Conservation (phyloP, 805 yeast species). For the Candida maris region DNA sequence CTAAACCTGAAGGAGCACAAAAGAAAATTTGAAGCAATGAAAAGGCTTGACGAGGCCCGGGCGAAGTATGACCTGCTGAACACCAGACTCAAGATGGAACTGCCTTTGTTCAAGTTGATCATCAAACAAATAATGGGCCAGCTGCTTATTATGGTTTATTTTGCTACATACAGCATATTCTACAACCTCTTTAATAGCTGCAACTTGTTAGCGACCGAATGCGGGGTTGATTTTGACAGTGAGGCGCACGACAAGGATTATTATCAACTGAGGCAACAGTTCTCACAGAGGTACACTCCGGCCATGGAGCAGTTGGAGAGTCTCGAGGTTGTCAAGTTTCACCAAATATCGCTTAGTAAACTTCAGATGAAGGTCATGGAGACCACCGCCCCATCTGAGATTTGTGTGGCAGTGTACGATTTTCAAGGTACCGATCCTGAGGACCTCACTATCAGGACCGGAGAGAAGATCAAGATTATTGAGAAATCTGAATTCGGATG, state of each 20-base stretch:
- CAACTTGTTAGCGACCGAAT: slow-evolving; percentile 8
- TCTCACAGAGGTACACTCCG: slow-evolving; percentile 7
- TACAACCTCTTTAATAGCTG: slow-evolving; percentile 13
- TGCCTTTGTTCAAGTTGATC: slow-evolving; percentile 41
- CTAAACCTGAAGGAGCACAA: slow-evolving; percentile 39
- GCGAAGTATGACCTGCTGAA: slow-evolving; percentile 38
- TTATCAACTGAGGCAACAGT: slow-evolving; percentile 5
- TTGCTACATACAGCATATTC: slow-evolving; percentile 35
- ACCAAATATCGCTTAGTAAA: slow-evolving; percentile 13
- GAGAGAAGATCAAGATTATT: slow-evolving; percentile 40
- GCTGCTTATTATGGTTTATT: slow-evolving; percentile 35
- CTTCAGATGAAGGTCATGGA: slow-evolving; percentile 16
- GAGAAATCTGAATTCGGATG: slow-evolving; percentile 39
- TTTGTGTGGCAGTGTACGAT: slow-evolving; percentile 39
- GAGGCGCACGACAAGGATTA: slow-evolving; percentile 7
- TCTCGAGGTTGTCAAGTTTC: slow-evolving; percentile 16
- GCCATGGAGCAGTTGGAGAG: slow-evolving; percentile 6
- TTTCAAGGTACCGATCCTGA: slow-evolving; percentile 35
- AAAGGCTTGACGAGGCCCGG: slow-evolving; percentile 28
- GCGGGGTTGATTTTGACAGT: slow-evolving; percentile 7
- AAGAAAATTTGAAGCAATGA: slow-evolving; percentile 30
- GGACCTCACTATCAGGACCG: slow-evolving; percentile 42
- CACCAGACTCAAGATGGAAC: slow-evolving; percentile 39
- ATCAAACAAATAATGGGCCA: slow-evolving; percentile 32
- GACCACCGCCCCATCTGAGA: slow-evolving; percentile 11